A percentile compares a stretch with the other conserved stretches of the same genome.
Evolutionary conservation across 2,329 filamentous ascomycete genomes (phyloP).

Genomic region (Chrysoporthe cubensis): DNA sequence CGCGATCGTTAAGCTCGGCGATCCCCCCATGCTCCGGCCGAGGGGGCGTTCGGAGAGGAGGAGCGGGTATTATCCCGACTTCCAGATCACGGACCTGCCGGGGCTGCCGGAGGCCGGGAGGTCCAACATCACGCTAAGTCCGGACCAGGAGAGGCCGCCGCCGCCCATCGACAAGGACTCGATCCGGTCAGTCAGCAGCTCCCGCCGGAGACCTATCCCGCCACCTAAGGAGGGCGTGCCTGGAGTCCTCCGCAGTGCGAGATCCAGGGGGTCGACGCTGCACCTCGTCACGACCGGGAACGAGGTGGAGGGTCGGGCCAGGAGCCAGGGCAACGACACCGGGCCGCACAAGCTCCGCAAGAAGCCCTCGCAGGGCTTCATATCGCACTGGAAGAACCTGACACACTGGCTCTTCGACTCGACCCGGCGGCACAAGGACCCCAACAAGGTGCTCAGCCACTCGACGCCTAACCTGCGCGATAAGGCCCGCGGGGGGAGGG

Average conservation of each 20-base stretch:
- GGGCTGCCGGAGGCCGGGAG: constrained; percentile 68
- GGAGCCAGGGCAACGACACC: constrained; percentile 37
- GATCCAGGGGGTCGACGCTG: constrained; percentile 81
- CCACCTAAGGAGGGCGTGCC: constrained; percentile 82
- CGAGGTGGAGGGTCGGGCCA: constrained; percentile 44
- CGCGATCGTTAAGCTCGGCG: constrained; percentile 48
- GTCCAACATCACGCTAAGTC: constrained; percentile 48
- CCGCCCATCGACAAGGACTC: constrained; percentile 82
- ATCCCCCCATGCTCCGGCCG: constrained; percentile 62
- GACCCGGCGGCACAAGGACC: constrained; percentile 54
- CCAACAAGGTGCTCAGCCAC: constrained; percentile 55
- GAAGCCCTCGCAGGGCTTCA: constrained; percentile 61
- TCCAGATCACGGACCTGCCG: constrained; percentile 74
- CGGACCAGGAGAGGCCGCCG: constrained; percentile 50
- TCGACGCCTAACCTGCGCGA: constrained; percentile 63
- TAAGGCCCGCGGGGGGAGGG: constrained; percentile 49
- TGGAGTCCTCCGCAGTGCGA: constrained; percentile 65
- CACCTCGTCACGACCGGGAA: constrained; percentile 76
- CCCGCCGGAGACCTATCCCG: constrained; percentile 73
- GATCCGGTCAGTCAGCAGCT: constrained; percentile 75
- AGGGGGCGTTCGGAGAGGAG: constrained; percentile 80
- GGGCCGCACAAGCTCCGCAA: constrained; percentile 54
- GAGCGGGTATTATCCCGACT: constrained; percentile 66
- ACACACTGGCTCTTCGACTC: constrained; percentile 67
- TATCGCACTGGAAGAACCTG: constrained; percentile 66